These are phyloP conservation scores for Allium sativum DNA, from an alignment of 106 monocot species.

Conservation along the genomic window DNA sequence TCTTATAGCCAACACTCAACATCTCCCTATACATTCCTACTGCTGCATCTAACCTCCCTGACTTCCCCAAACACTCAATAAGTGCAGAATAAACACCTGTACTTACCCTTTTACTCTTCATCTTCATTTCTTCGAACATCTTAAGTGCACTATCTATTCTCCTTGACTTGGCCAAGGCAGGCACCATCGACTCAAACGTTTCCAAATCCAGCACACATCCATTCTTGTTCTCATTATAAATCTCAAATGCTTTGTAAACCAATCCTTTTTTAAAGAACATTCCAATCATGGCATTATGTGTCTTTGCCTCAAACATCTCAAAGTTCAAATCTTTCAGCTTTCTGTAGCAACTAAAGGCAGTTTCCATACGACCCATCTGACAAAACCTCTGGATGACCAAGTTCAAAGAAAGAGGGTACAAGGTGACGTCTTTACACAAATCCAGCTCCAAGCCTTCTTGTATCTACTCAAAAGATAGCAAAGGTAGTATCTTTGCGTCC, in stretches of 20 bases:
- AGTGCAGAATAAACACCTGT: constrained; percentile 43
- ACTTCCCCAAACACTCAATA: constrained; percentile 81
- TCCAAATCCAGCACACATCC: constrained; percentile 32
- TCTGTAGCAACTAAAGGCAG: constrained; percentile 69
- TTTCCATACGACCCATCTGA: constrained; percentile 31
- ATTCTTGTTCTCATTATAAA: constrained; percentile 37
- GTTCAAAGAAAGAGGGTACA: constrained; percentile 18
- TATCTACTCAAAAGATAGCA: constrained; percentile 43
- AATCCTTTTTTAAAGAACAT: constrained; percentile 68
- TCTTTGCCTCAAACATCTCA: constrained; percentile 14
- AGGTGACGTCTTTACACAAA: constrained; percentile 26
- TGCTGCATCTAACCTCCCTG: constrained; percentile 74
- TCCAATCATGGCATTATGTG: constrained; percentile 65
- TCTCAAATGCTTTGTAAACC: constrained; percentile 87
- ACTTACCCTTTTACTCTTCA: constrained; percentile 13
- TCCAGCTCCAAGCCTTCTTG: constrained; percentile 16
- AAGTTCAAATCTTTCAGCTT: constrained; percentile 36
- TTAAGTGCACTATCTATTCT: constrained; percentile 66
- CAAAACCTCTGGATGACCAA: constrained; percentile 34
- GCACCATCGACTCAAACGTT: constrained; percentile 71
- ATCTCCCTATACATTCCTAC: constrained; percentile 64
- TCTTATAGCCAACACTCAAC: constrained; percentile 40
- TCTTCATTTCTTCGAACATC: constrained; percentile 52
- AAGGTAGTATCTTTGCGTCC: constrained; percentile 23
- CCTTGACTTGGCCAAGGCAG: constrained; percentile 68